A percentile compares a stretch with the other conserved stretches of the same genome.
These are phyloP conservation scores for Oryza meridionalis DNA, from an alignment of 176 grass and related monocot genomes.

Conservation along the genomic window DNA sequence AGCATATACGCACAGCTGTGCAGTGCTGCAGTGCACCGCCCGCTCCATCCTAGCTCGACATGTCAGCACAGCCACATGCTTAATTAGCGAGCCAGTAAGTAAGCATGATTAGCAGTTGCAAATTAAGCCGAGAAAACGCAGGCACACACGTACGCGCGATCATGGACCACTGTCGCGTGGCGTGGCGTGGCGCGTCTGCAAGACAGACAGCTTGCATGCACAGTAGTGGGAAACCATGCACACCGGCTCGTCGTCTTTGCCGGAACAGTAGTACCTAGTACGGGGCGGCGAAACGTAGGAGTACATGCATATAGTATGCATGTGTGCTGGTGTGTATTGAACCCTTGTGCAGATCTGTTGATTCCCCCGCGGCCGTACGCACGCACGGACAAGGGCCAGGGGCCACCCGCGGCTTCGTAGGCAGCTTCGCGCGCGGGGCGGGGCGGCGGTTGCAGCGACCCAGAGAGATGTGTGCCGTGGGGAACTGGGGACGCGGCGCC, in stretches of 20 bases:
- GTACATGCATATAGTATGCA: no score
- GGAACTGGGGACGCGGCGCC: slow-evolving; percentile 6
- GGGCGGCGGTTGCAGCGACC: neutral
- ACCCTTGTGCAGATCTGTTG: neutral
- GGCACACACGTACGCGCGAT: neutral
- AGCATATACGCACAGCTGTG: neutral
- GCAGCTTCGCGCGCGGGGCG: neutral
- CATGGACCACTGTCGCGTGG: neutral
- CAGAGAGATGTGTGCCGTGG: neutral
- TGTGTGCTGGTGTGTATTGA: neutral
- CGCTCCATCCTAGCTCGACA: neutral
- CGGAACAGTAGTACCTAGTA: no score
- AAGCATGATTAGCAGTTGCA: no score
- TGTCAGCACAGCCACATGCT: neutral
- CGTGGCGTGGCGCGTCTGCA: neutral
- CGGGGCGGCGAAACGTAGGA: no score
- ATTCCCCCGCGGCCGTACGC: neutral
- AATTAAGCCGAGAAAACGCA: neutral
- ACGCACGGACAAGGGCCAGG: no score
- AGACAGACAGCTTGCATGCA: neutral
- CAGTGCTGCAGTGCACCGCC: neutral
- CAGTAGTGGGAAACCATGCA: neutral
- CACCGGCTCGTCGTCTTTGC: neutral
- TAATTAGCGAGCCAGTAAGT: neutral
- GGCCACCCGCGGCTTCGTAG: neutral